Percentiles rank a stretch among this genome's conserved stretches.
Evolutionary conservation across 176 grass and related monocot species (phyloP).

Genomic region (Juncus effusus): DNA sequence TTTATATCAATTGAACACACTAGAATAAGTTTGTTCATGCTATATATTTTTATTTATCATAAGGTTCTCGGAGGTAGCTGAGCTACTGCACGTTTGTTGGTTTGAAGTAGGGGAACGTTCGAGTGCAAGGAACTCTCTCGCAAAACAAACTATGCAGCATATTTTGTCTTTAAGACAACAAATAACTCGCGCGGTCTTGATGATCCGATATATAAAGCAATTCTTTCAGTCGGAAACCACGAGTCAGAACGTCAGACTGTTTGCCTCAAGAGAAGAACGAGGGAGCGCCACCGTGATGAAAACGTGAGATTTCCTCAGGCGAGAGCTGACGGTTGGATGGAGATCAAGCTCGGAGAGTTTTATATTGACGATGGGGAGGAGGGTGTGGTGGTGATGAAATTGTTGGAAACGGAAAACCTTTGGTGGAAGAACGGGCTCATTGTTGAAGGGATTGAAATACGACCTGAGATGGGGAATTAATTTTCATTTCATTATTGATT

Average conservation of each 20-base stretch:
- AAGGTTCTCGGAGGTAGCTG: slow-evolving; percentile 29
- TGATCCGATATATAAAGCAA: slow-evolving; percentile 17
- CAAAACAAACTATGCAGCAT: slow-evolving; percentile 35
- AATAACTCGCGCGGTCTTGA: slow-evolving; percentile 17
- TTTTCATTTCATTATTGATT: too few relatives aligned
- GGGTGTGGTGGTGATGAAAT: not conserved
- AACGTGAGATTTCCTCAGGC: not conserved
- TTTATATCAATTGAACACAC: not conserved
- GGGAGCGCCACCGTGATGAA: too few relatives aligned
- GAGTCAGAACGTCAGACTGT: not conserved
- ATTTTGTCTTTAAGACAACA: slow-evolving; percentile 42
- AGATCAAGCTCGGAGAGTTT: slow-evolving; percentile 4
- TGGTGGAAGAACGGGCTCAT: slow-evolving; percentile 1
- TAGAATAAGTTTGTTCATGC: not conserved
- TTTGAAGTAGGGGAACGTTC: slow-evolving; percentile 31
- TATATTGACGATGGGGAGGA: not conserved
- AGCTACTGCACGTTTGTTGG: slow-evolving; percentile 34
- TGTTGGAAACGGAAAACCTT: not conserved
- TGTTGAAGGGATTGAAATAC: slow-evolving; percentile 6
- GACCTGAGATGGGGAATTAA: not conserved
- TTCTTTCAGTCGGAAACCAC: slow-evolving; percentile 6
- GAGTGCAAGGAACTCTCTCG: slow-evolving; percentile 15
- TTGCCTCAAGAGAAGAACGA: not conserved
- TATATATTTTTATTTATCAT: not conserved
- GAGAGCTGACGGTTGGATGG: slow-evolving; percentile 9